Evolutionary conservation across 768 basidiomycete species (phyloP).

Genomic region (Pleurotus salmoneostramineus): DNA sequence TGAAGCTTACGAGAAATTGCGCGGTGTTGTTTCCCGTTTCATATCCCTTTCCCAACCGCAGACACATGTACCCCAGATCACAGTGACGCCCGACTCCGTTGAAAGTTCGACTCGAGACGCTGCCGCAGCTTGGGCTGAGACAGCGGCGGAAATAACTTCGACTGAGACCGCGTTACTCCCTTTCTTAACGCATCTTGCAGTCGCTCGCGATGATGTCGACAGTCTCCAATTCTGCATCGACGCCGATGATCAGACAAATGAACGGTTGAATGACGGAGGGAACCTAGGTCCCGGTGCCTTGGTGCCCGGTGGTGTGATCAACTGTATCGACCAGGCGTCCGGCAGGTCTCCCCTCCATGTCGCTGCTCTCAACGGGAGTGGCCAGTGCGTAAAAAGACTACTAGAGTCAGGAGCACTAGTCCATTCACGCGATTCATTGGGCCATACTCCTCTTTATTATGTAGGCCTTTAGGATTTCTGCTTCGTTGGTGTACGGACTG

Average conservation of each 20-base stretch:
- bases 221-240: constrained; percentile 59
- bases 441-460: constrained; percentile 83
- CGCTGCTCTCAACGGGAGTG: constrained; percentile 67
- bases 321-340: constrained; percentile 66
- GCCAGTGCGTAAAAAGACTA: constrained; percentile 39
- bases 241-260: constrained; percentile 20
- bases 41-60: constrained; percentile 51
- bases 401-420: constrained; percentile 77
- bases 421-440: constrained; percentile 74
- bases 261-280: constrained; percentile 16
- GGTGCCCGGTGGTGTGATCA: constrained; percentile 62
- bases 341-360: constrained; percentile 77
- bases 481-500: background rate
- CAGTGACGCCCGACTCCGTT: constrained; percentile 34
- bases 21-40: constrained; percentile 64
- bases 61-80: constrained; percentile 29
- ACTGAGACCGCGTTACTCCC: constrained; percentile 73
- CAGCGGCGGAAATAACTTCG: constrained; percentile 67
- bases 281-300: constrained; percentile 14
- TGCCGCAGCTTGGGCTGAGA: constrained; percentile 73
- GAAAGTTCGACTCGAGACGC: constrained; percentile 35
- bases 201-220: constrained; percentile 63
- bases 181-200: constrained; percentile 76
- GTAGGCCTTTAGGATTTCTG: constrained; percentile 32
- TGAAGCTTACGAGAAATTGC: constrained; percentile 55